These are phyloP conservation scores for Asterophora lycoperdoides DNA, from an alignment of 768 basidiomycete genomes.

Conservation along the genomic window DNA sequence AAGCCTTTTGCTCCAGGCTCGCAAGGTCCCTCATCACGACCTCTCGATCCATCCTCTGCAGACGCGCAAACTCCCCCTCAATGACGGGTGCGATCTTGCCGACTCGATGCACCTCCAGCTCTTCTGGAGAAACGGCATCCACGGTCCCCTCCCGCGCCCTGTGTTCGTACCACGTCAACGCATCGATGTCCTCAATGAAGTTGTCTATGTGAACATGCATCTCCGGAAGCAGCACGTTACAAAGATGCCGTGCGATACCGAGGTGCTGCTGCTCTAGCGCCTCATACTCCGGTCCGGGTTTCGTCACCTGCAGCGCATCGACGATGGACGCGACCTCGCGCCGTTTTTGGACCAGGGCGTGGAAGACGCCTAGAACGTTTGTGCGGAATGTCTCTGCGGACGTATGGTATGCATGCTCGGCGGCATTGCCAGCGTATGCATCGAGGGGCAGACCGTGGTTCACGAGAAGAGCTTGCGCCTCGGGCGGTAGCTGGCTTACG, in stretches of 20 bases:
- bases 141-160: conserved; percentile 2
- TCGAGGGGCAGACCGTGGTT: background rate
- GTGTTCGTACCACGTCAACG: conserved; percentile 8
- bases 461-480: conserved; percentile 1
- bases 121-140: background rate
- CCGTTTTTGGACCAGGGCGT: conserved; percentile 1
- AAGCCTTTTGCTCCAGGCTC: background rate
- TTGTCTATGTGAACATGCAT: conserved; percentile 5
- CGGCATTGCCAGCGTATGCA: background rate
- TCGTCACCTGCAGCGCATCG: background rate
- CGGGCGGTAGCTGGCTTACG: conserved; percentile 1
- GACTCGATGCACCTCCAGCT: background rate
- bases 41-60: background rate
- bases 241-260: background rate
- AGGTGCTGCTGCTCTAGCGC: background rate
- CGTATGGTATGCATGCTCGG: background rate
- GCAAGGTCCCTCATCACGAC: conserved; percentile 1
- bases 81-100: background rate
- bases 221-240: conserved; percentile 4
- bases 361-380: conserved; percentile 1
- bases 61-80: background rate
- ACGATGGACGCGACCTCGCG: conserved; percentile 5
- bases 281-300: background rate
- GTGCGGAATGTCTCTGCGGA: background rate
- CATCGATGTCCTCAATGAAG: conserved; percentile 8